These are phyloP conservation scores for Saccharomycopsis fibuligera DNA, from an alignment of 805 yeast species.

Conservation along the genomic window DNA sequence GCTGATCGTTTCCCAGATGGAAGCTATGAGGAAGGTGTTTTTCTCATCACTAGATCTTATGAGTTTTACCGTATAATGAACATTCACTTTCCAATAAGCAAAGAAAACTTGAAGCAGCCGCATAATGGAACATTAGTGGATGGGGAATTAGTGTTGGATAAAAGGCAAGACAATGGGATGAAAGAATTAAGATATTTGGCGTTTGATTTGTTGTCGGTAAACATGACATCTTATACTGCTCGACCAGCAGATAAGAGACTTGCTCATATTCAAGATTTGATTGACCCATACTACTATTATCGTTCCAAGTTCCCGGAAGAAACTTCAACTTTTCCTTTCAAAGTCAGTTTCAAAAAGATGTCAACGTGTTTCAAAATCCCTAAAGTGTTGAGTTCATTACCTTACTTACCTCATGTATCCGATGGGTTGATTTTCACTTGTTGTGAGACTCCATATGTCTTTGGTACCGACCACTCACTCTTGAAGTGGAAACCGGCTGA, in stretches of 20 bases:
- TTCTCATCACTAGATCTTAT: conserved; percentile 81
- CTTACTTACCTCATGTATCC: conserved; percentile 73
- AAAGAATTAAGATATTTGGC: conserved; percentile 74
- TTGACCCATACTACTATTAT: conserved; percentile 72
- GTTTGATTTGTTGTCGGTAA: conserved; percentile 85
- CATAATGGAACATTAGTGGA: conserved; percentile 89
- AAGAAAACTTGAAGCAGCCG: conserved; percentile 43
- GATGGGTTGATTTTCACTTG: conserved; percentile 95
- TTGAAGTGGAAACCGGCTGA: conserved; percentile 97
- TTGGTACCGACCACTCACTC: conserved; percentile 82
- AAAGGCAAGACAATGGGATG: conserved; percentile 44
- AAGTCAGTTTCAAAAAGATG: conserved; percentile 83
- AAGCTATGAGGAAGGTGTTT: conserved; percentile 79
- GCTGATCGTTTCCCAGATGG: conserved; percentile 47
- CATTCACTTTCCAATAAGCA: conserved; percentile 70
- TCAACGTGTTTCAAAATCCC: conserved; percentile 71
- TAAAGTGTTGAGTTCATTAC: conserved; percentile 66
- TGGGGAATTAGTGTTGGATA: conserved; percentile 85
- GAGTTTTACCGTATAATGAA: conserved; percentile 78
- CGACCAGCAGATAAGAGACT: conserved; percentile 74
- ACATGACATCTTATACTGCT: conserved; percentile 63
- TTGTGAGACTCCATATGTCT: conserved; percentile 76
- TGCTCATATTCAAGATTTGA: conserved; percentile 80
- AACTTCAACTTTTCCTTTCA: conserved; percentile 74
- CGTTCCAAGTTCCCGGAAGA: conserved; percentile 66